Evolutionary conservation across 768 basidiomycete species (phyloP), one percentile per base, ranked within the genome.

Genomic region (Russula virescens): DNA sequence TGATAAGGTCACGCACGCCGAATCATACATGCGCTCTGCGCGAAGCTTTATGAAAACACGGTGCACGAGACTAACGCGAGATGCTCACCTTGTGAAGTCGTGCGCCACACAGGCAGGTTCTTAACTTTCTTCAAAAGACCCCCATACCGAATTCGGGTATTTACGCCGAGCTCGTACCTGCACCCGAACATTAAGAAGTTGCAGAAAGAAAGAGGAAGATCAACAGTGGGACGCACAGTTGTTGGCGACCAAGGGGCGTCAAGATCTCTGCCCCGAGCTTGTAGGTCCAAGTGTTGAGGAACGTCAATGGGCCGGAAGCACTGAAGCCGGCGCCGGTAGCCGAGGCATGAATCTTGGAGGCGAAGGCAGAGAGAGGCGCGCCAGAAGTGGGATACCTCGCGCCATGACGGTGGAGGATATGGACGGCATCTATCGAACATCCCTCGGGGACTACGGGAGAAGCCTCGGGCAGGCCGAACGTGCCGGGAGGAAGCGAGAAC

Each of bases 81-180:
- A 59, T 49, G 6, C 65, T 34, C 51, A 72, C 77, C 75, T 73
- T 80, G 73, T 6, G 74, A 75, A 14, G 78, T 79, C 0, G 78
- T 82, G 11, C 81, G 73, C 69, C 80, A 82, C 13, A 83, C 81
- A n/a, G 80, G 81, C 1, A 81, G 70, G 23, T 74, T 71, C 8
- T 61, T 75, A 70, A 74, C 80, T 71, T 61, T 75, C 66, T 71
- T 75, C 21, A 83, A 68, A 18, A 80, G 70, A 42, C 74, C 71
- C 0, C 80, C 81, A 62, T 83, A 83, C 69, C 79, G 77, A 43
- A 78, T 66, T 25, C 80, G 68, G 61, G 78, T 78, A 1, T 73
- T 72, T 21, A 78, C 76, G 14, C 81, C 81, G 13, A 79, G 75
- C 52, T 78, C 73, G 68, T 78, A 79, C 10, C 72, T 69, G 53